Conservation (phyloP, 139 green algal species). For the Closterium sp. region DNA sequence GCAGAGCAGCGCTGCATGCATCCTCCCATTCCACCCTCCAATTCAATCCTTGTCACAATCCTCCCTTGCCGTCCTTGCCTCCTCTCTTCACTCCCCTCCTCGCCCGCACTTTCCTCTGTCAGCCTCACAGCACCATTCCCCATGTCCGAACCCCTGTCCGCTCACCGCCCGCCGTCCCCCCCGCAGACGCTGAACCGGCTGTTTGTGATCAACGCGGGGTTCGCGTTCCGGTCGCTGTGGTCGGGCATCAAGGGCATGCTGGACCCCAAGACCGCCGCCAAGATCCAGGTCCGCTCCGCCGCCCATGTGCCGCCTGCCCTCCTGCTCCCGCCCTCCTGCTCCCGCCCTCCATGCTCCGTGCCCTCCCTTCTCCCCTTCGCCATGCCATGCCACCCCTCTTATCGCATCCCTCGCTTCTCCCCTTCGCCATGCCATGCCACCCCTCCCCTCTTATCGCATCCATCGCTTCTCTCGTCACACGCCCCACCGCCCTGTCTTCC, state of each 20-base stretch:
- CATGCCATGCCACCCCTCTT: too few species aligned
- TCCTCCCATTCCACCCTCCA: neutral
- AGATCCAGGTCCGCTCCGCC: slow-evolving; percentile 41
- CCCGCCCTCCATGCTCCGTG: neutral
- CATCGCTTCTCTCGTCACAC: neutral
- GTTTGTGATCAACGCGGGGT: slow-evolving; percentile 60
- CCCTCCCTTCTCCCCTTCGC: too few species aligned
- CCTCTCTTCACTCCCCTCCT: neutral
- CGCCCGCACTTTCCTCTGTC: too few species aligned
- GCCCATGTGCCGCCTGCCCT: neutral
- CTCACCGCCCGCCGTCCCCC: too few species aligned
- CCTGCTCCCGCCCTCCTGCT: neutral
- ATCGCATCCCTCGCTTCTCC: too few species aligned
- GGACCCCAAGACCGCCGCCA: slow-evolving; percentile 40
- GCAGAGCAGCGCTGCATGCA: neutral
- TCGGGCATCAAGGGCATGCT: slow-evolving; percentile 51
- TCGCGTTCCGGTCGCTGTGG: slow-evolving; percentile 51
- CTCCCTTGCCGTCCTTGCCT: neutral
- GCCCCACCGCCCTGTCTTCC: neutral
- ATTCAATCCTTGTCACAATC: too few species aligned
- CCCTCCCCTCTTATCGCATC: too few species aligned
- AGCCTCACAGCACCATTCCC: neutral
- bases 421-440: too few species aligned
- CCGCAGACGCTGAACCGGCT: slow-evolving; percentile 38
- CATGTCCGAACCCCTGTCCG: neutral